phyloP scores from a whole-genome alignment of 352 stramenopile species.

The Pythium pectinolyticum region DNA sequence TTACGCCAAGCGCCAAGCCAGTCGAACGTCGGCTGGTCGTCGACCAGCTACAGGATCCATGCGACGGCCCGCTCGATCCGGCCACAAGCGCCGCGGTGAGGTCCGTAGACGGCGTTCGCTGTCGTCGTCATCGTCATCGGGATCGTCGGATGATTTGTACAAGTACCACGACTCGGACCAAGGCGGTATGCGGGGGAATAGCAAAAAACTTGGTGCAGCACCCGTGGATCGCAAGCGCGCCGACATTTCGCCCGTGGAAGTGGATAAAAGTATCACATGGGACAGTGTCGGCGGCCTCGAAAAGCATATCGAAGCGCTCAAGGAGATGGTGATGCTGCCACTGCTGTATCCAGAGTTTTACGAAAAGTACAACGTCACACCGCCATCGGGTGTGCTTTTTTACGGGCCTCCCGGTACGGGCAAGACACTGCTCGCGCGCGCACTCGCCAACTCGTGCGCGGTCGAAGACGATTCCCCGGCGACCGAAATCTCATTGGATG shows the following conservation, averaged over 20 bases:
- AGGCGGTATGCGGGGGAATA: conserved; percentile 63
- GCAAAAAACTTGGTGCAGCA: conserved; percentile 38
- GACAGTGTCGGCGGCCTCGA: conserved; percentile 82
- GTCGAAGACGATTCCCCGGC: conserved; percentile 30
- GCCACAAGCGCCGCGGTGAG: conserved; percentile 9
- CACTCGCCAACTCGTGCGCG: conserved; percentile 87
- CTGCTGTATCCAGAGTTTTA: conserved; percentile 93
- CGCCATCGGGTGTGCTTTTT: conserved; percentile 87
- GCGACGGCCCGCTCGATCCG: conserved; percentile 36
- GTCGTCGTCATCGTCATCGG: conserved; percentile 48
- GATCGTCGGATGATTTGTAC: conserved; percentile 43
- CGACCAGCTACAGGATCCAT: conserved; percentile 8
- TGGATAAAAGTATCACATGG: conserved; percentile 85
- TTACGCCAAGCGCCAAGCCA: conserved; percentile 64
- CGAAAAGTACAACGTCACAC: conserved; percentile 83
- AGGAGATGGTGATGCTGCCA: conserved; percentile 94
- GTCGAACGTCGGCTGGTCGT: conserved; percentile 22
- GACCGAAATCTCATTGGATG: conserved; percentile 17
- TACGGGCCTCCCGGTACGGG: conserved; percentile 91
- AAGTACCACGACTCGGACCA: conserved; percentile 66
- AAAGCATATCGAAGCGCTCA: conserved; percentile 87
- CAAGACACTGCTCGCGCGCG: conserved; percentile 90
- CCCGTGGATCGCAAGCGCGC: conserved; percentile 36
- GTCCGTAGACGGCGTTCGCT: conserved; percentile 31
- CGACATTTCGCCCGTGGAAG: conserved; percentile 81